Base-by-base conservation (phyloP, 2,329 filamentous ascomycete species). In the Cadophora gregata region DNA sequence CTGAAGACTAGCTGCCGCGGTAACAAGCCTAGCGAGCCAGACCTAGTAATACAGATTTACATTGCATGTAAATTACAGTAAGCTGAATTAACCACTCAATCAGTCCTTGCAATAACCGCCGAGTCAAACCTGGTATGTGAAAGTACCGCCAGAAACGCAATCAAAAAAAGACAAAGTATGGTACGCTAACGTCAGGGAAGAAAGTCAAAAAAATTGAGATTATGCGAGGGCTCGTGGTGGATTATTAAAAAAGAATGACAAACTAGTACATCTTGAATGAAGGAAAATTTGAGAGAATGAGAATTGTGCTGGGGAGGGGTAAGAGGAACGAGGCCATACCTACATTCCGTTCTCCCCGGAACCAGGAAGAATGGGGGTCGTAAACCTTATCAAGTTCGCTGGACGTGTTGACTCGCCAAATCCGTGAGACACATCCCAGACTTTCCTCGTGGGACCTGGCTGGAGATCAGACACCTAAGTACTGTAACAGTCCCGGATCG, bases 401-500 rank as follows among this genome's bases (percentile, higher is more conserved):
- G 14, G 33, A 3, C 29, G 33, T 12, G 31, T 21, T 31, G 31
- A 36, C 14, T 47, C 42, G 21, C 53, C 31, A 36, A 29, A 58
- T 38, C 33, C 25, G 53, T 58, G 53, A 58, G 31, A 31, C 50
- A 31, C 25, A 53, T 31, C 25, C 50, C 19, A 56, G 29, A 36
- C 29, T 56, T 56, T 31, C 31, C 21, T 42, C 56, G 6, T 45
- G 21, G 21, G 24, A 59, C 56, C 36, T 42, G 24, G 36, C 36
- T 27, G 36, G 21, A 59, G 21, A 59, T 59, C 53, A 36, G 31
- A 58, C 53, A 58, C 29, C 31, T 16, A 58, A 31, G 19, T n/a
- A n/a, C n/a, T n/a, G n/a, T n/a, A n/a, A n/a, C n/a, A 38, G 5
- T 19, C 25, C 56, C 55, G 31, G 55, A 59, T 59, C 55, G 33